A percentile compares a stretch with the other conserved stretches of the same genome.
Conservation (phyloP, 1,284 basidiomycete genomes). For the Moesziomyces antarcticus region DNA sequence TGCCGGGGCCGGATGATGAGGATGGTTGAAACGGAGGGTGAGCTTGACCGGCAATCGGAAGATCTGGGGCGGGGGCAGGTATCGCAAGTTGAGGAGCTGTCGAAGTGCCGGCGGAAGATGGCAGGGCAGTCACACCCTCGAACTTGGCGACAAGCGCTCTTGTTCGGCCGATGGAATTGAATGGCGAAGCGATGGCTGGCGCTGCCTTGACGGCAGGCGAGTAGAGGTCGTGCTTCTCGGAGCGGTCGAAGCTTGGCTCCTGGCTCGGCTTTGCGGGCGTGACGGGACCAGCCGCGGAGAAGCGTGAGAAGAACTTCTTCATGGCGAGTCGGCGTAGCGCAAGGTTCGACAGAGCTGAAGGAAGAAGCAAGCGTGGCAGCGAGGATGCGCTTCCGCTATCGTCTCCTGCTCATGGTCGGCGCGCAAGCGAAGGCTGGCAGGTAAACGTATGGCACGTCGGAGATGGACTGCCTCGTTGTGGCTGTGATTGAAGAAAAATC, state of each 20-base stretch:
- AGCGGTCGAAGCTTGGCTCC: constrained; percentile 14
- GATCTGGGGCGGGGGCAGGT: constrained; percentile 4
- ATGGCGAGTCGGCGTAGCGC: constrained; percentile 13
- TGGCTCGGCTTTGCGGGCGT: constrained; percentile 6
- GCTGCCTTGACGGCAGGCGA: constrained; percentile 3
- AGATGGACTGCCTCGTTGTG: no score
- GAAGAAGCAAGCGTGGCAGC: neutral
- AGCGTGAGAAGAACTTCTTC: constrained; percentile 59
- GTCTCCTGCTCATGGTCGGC: neutral
- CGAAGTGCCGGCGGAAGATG: constrained; percentile 1
- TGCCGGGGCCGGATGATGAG: neutral
- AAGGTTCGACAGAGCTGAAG: neutral
- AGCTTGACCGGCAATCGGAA: constrained; percentile 3
- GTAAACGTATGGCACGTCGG: no score
- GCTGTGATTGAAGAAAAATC: neutral
- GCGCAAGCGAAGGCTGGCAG: neutral
- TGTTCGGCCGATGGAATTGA: constrained; percentile 23
- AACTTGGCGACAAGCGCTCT: constrained; percentile 50
- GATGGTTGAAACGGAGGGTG: neutral
- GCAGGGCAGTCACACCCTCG: constrained; percentile 14
- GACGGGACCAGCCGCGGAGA: constrained; percentile 30
- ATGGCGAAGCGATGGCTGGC: constrained; percentile 3
- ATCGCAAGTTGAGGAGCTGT: constrained; percentile 7
- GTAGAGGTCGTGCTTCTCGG: constrained; percentile 15
- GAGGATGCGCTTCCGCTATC: neutral